Percentiles rank a stretch among this genome's conserved stretches.
Evolutionary conservation across 1,139 yeast species (phyloP).

Genomic region (Scheffersomyces insectosa): DNA sequence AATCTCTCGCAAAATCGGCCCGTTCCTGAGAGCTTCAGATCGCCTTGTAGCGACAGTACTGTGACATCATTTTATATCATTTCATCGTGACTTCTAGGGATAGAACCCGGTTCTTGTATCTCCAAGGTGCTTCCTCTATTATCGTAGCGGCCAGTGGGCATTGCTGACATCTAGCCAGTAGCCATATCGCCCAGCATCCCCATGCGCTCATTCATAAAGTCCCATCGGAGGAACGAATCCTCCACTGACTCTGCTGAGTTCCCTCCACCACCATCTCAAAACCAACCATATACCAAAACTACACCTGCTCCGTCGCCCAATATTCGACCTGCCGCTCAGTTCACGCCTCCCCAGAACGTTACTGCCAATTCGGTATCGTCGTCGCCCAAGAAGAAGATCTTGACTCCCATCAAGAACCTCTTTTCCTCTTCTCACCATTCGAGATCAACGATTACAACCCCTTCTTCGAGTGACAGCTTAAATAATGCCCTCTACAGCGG

Average conservation of each 20-base stretch:
- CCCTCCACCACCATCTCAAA: slow-evolving; percentile 3
- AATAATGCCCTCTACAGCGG: slow-evolving; percentile 9
- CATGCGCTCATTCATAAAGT: slow-evolving; percentile 51
- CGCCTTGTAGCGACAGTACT: slow-evolving; percentile 3
- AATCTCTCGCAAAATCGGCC: neutral
- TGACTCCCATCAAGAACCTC: slow-evolving; percentile 45
- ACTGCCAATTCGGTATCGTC: slow-evolving; percentile 1
- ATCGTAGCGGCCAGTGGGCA: no score
- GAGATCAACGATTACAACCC: slow-evolving; percentile 12
- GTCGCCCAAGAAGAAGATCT: slow-evolving; percentile 41
- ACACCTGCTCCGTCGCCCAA: slow-evolving; percentile 18
- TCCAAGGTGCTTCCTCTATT: no score
- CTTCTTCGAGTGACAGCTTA: slow-evolving; percentile 15
- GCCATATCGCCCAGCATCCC: neutral
- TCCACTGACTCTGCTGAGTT: slow-evolving; percentile 11
- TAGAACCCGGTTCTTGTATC: no score
- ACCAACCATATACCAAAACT: slow-evolving; percentile 7
- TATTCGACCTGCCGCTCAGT: slow-evolving; percentile 16
- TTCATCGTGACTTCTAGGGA: no score
- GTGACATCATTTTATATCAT: neutral
- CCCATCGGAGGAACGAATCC: slow-evolving; percentile 34
- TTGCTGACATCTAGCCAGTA: no score
- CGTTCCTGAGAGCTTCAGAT: neutral
- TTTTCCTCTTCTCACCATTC: slow-evolving; percentile 27
- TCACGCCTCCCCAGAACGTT: slow-evolving; percentile 25